Evolutionary conservation across 768 basidiomycete genomes (phyloP).

Genomic region (Trichaptum fuscoviolaceum): DNA sequence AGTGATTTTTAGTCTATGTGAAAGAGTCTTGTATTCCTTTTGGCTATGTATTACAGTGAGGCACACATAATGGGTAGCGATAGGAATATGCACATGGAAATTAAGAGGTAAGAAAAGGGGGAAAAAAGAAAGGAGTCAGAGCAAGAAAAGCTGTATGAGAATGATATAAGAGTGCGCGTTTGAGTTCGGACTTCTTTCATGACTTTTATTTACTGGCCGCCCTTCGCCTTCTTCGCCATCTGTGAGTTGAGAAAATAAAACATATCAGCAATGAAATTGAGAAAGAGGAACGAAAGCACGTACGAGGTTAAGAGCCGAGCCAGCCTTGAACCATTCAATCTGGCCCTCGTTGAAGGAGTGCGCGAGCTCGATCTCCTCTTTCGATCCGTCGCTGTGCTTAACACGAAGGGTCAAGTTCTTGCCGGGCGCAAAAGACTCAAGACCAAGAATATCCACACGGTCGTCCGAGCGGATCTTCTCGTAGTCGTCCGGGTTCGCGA

Average conservation of each 20-base stretch:
- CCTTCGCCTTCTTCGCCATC: constrained; percentile 67
- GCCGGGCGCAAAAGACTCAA: constrained; percentile 86
- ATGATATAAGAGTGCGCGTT: background rate
- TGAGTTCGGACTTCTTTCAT: background rate
- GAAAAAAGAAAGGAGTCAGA: background rate
- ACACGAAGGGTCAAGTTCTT: constrained; percentile 80
- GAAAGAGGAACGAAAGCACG: constrained; percentile 18
- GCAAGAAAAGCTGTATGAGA: background rate
- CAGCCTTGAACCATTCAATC: constrained; percentile 98
- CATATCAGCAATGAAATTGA: constrained; percentile 10
- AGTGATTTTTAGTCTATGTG: background rate
- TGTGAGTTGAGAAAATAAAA: constrained; percentile 17
- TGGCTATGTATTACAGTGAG: background rate
- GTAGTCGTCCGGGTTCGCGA: constrained; percentile 89
- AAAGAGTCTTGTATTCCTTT: background rate
- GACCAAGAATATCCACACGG: constrained; percentile 82
- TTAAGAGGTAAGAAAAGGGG: background rate
- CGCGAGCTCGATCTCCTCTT: constrained; percentile 73
- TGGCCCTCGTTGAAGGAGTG: constrained; percentile 97
- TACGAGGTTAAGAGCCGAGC: constrained; percentile 87
- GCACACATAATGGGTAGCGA: background rate
- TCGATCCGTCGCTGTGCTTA: constrained; percentile 79
- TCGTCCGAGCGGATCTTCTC: constrained; percentile 87
- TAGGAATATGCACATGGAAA: background rate
- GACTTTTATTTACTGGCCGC: constrained; percentile 11